Evolutionary conservation across 1,284 basidiomycete species (phyloP).

Genomic region (Fomitopsis palustris): DNA sequence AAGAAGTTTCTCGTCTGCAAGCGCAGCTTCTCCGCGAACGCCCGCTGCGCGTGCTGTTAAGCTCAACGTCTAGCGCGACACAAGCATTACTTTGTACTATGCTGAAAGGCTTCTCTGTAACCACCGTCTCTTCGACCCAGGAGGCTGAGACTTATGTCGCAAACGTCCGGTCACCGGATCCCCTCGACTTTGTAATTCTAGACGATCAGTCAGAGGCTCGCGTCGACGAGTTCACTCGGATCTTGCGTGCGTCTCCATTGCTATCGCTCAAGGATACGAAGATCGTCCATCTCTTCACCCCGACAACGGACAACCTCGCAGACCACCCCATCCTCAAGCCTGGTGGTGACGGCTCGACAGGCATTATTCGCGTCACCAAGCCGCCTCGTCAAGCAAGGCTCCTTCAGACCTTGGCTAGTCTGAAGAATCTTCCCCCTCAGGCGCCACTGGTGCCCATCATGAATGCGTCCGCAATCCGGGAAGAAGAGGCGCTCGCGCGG

Average conservation of each 20-base stretch:
- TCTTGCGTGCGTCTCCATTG: slow-evolving; percentile 38
- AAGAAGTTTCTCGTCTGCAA: slow-evolving; percentile 45
- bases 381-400: slow-evolving; percentile 58
- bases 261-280: slow-evolving; percentile 49
- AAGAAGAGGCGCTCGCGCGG: slow-evolving; percentile 42
- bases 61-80: slow-evolving; percentile 56
- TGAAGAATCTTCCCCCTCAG: slow-evolving; percentile 52
- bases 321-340: slow-evolving; percentile 43
- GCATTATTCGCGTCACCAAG: slow-evolving; percentile 67
- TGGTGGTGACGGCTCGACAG: slow-evolving; percentile 38
- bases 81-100: slow-evolving; percentile 52
- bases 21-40: slow-evolving; percentile 40
- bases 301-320: slow-evolving; percentile 50
- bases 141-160: slow-evolving; percentile 43
- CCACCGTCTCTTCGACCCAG: slow-evolving; percentile 38
- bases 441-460: slow-evolving; percentile 32
- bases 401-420: slow-evolving; percentile 55
- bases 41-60: slow-evolving; percentile 50
- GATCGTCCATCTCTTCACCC: slow-evolving; percentile 67
- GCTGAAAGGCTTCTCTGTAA: slow-evolving; percentile 51
- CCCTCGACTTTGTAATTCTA: slow-evolving; percentile 60
- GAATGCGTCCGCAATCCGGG: slow-evolving; percentile 39
- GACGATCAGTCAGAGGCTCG: slow-evolving; percentile 61
- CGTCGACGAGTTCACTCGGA: slow-evolving; percentile 49
- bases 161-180: slow-evolving; percentile 28